Conservation (phyloP, 352 stramenopile genomes). For the Pythium scleroteichum region DNA sequence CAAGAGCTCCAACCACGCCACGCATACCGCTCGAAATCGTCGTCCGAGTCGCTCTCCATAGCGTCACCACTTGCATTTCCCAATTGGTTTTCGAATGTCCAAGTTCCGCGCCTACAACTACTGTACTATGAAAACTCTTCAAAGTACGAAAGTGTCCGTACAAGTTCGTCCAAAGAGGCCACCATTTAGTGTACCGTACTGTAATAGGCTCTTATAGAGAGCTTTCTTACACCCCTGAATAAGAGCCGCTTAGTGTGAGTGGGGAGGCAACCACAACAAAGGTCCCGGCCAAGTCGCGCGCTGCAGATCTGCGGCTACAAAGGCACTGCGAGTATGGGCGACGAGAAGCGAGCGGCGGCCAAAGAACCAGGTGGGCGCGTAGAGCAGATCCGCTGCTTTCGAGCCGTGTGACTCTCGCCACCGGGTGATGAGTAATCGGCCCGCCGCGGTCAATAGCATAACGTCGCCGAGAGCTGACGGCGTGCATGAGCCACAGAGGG, state of each 20-base stretch:
- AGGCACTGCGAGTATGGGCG: constrained; percentile 34
- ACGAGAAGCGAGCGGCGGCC: constrained; percentile 45
- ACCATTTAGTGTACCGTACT: no score
- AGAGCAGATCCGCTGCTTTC: constrained; percentile 3
- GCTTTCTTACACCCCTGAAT: background rate
- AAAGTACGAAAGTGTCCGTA: constrained; percentile 10
- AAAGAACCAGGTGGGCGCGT: constrained; percentile 33
- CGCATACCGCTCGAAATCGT: constrained; percentile 63
- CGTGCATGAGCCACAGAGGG: no score
- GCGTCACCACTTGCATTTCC: constrained; percentile 11
- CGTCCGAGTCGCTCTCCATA: constrained; percentile 51
- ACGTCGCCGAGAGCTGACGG: background rate
- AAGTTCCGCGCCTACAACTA: background rate
- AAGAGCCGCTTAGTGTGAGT: constrained; percentile 7
- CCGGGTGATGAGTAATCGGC: background rate
- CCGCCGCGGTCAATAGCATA: no score
- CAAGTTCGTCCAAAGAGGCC: no score
- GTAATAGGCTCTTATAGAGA: background rate
- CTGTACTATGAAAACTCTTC: constrained; percentile 1
- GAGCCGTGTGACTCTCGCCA: background rate
- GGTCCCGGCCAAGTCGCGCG: background rate
- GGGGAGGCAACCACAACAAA: constrained; percentile 17
- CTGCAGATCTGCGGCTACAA: background rate
- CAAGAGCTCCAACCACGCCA: background rate
- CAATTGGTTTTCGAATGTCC: constrained; percentile 12